A percentile compares a stretch with the other conserved stretches of the same genome.
Conservation (phyloP, 306 rosid genomes). For the Castanea sativa region DNA sequence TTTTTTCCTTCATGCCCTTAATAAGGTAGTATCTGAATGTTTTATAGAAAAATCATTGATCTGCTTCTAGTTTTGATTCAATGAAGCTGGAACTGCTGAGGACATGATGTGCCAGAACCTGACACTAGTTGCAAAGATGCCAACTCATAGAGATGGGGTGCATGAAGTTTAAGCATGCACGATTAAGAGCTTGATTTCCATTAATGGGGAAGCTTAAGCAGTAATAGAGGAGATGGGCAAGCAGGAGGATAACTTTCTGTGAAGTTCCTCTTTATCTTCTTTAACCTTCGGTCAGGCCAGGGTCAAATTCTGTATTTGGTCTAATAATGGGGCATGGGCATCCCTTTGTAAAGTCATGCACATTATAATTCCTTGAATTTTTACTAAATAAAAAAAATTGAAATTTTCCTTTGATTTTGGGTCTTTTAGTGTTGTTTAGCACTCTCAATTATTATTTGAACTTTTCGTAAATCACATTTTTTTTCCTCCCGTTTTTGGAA, state of each 20-base stretch:
- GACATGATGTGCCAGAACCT: background rate
- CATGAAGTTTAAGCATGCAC: background rate
- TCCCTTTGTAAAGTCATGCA: background rate
- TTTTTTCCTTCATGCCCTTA: background rate
- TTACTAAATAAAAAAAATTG: too few relatives aligned
- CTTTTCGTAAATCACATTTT: too few relatives aligned
- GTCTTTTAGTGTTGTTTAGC: too few relatives aligned
- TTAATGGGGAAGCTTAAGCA: background rate
- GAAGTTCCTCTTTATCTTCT: background rate
- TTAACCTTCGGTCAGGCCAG: background rate
- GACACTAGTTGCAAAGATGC: background rate
- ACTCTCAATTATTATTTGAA: too few relatives aligned
- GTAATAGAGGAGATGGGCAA: background rate
- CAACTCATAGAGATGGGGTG: background rate
- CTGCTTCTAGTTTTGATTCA: background rate
- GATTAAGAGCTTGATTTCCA: background rate
- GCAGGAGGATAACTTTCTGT: background rate
- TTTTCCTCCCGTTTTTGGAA: too few relatives aligned
- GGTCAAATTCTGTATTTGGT: background rate
- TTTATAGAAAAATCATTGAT: background rate
- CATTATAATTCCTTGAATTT: too few relatives aligned
- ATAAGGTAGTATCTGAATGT: background rate
- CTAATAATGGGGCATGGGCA: too few relatives aligned
- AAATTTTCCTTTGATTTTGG: too few relatives aligned
- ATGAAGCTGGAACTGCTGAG: conserved; percentile 8